Base-by-base conservation (phyloP, 2,329 filamentous ascomycete genomes). In the Diaporthe australafricana region DNA sequence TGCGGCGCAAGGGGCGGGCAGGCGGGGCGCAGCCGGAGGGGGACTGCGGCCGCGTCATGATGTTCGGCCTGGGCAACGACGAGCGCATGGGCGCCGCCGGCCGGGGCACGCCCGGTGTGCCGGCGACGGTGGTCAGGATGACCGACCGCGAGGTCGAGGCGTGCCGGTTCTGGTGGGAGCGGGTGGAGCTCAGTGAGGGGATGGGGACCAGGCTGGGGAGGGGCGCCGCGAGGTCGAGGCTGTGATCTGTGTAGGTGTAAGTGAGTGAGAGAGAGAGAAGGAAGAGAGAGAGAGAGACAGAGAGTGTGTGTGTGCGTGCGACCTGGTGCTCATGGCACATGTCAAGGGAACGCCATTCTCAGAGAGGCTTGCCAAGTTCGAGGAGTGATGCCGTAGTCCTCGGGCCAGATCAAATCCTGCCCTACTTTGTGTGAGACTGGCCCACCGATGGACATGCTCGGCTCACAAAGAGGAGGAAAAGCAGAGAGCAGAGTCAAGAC, bases 111-210 rank as follows among this genome's bases (percentile, higher is more conserved):
- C 27, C 76, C 70, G 14, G 90, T 88, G 77, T 81, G 3, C 81
- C 86, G 1, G 87, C 84, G 0, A 77, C 83, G 69, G 79, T 86
- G 68, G 79, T 82, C 74, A 80, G 65, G 70, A 78, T 84, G 80
- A 87, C 82, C 27, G 79, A 77, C 5, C 81, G 82, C 72, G 86
- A 88, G 72, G 80, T 80, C 68, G 79, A 83, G 65, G 85, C 88
- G 76, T 90, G 87, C 75, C 78, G 81, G 16, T 92, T 90, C 78
- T 93, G 91, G 91, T 91, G 88, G 87, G 82, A 83, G 16, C 85
- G 85, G 72, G 85, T 86, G 25, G 79, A 83, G 70, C 75, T 86
- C 62, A 87, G 85, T 74, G 80, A 88, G 76, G 85, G 84, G 9
- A 80, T 80, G 71, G 84, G 81, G 1, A 80, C 30, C 63, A 74